Base-by-base conservation (phyloP, 345 rosid genomes). In the Microcos paniculata region DNA sequence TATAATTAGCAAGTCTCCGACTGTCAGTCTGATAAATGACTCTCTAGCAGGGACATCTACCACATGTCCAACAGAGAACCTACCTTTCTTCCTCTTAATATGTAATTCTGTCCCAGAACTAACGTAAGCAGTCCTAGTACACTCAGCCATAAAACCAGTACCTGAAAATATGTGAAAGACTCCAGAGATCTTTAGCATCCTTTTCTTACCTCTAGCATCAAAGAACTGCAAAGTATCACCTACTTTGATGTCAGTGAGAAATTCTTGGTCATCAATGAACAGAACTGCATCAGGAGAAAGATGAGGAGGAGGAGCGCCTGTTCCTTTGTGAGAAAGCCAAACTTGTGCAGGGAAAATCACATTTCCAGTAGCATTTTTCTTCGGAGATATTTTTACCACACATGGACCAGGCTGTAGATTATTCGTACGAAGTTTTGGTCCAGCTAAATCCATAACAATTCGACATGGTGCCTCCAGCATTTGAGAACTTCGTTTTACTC, bases 361-460 rank as follows among this genome's bases (percentile, higher is more conserved):
- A 30, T 81, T 80, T 67, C 95, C 91, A n/a, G 79, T 77, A 55
- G 88, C 90, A 81, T 83, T 80, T 85, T 80, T 87, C 80, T 89
- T 77, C 15, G 91, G 87, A 31, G 90, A 84, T 70, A 90, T 68
- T 84, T 90, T 90, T 45, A 80, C 77, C 56, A 87, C 90, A 53
- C 89, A 79, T 1, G 91, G 95, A 69, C 93, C 93, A 52, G 90
- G 84, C 74, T 82, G 84, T 38, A 89, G 63, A 42, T 83, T 79
- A 42, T 82, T 87, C 0, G 93, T 90, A 59, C 93, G 88, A 68
- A 90, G 86, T 80, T 90, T 90, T 72, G 95, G 95, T 72, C 95
- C 91, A 0, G 91, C 95, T 82, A 90, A 82, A 82, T 90, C 95
- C 91, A 89, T 90, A 75, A 87, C 91, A 82, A 89, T 73, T 26